These are phyloP conservation scores for Thelonectria discophora DNA, from an alignment of 2,329 filamentous ascomycete species.

Conservation along the genomic window DNA sequence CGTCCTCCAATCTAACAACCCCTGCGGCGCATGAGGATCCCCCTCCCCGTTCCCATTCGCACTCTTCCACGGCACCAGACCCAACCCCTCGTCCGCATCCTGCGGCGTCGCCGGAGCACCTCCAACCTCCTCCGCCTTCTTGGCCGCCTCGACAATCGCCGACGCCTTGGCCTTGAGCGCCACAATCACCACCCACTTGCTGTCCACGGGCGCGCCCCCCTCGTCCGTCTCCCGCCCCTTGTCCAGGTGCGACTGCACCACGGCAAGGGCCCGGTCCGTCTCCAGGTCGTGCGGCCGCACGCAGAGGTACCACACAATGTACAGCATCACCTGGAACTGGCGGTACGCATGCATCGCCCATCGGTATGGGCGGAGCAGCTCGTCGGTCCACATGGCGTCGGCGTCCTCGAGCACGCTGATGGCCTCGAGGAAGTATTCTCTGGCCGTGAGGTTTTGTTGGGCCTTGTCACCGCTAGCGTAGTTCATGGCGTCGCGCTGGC, in stretches of 20 bases:
- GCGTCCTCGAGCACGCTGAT: conserved; percentile 46
- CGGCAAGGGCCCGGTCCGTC: conserved; percentile 46
- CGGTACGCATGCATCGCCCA: conserved; percentile 53
- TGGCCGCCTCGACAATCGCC: conserved; percentile 31
- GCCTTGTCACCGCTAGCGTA: conserved; percentile 30
- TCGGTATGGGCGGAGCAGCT: conserved; percentile 48
- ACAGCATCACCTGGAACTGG: conserved; percentile 55
- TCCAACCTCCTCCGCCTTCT: not conserved
- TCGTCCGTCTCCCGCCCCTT: conserved; percentile 7
- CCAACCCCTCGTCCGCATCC: not conserved
- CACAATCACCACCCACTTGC: conserved; percentile 46
- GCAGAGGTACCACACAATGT: conserved; percentile 55
- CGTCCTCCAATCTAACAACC: conserved; percentile 42
- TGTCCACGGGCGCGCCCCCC: conserved; percentile 17
- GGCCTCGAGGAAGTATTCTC: conserved; percentile 48
- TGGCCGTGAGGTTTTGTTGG: conserved; percentile 35
- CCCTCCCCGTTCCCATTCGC: conserved; percentile 7
- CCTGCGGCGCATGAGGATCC: conserved; percentile 21
- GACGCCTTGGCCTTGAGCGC: conserved; percentile 45
- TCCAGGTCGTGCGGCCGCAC: conserved; percentile 46
- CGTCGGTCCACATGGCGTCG: conserved; percentile 45
- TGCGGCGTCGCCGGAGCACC: not conserved
- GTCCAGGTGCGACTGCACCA: conserved; percentile 28
- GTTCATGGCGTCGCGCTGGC: conserved; percentile 49
- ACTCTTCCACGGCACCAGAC: not conserved